Evolutionary conservation across 2,329 filamentous ascomycete species (phyloP).

Genomic region (Sclerotinia nivalis): DNA sequence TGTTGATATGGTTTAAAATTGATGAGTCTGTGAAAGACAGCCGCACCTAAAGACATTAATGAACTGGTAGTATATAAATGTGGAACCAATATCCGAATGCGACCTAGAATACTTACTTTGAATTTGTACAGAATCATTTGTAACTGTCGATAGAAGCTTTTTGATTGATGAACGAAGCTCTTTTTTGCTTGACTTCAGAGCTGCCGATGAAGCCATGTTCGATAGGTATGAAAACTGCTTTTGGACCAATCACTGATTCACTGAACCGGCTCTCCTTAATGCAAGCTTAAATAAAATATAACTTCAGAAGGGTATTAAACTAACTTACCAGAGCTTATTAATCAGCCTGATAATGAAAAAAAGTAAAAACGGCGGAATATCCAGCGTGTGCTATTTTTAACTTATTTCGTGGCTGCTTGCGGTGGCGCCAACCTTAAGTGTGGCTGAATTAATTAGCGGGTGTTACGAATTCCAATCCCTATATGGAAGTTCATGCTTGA

Average conservation of each 20-base stretch:
- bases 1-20: constrained; percentile 71
- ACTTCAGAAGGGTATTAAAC: neutral
- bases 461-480: constrained; percentile 22
- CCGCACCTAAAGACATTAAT: constrained; percentile 53
- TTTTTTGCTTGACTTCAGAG: constrained; percentile 69
- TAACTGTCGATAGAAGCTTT: constrained; percentile 59
- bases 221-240: neutral
- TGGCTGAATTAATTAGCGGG: constrained; percentile 16
- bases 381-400: constrained; percentile 1
- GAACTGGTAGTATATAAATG: constrained; percentile 22
- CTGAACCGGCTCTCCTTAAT: neutral
- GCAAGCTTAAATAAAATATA: too few relatives aligned
- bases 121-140: constrained; percentile 58
- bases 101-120: constrained; percentile 63
- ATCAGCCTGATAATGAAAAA: constrained; percentile 5
- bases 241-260: neutral
- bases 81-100: constrained; percentile 13
- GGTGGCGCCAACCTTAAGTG: constrained; percentile 8
- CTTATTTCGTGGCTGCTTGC: neutral
- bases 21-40: constrained; percentile 64
- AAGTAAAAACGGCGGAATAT: neutral
- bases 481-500: constrained; percentile 14
- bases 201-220: constrained; percentile 35
- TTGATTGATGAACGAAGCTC: constrained; percentile 73
- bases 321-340: constrained; percentile 9